Evolutionary conservation across 768 basidiomycete species (phyloP), one percentile per base, ranked within the genome.

Genomic region (Boletus subparvulus): DNA sequence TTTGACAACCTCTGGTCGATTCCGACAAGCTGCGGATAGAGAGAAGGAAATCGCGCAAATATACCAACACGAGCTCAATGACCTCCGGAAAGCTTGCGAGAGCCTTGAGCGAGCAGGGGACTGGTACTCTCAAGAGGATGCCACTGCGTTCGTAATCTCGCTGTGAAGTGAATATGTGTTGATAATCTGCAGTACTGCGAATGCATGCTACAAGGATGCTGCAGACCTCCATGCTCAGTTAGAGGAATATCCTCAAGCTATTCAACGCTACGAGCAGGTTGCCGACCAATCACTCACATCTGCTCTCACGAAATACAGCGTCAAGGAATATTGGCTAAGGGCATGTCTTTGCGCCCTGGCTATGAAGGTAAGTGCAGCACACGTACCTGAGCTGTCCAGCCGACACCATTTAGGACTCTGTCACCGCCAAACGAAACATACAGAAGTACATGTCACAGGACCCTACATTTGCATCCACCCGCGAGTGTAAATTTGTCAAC

Each of bases 91-190:
- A 64, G 94, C 94, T 52, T 92, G 92, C 67, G 94, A 98, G 56
- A 93, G 92, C 74, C 94, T 86, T 64, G 88, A 88, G 68, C 80
- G 89, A 47, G 97, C 97, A 13, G 96, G 87, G 26, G 94, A 99
- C 41, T 96, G 96, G 93, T 98, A 99, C 77, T 80, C 86, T n/a
- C 89, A 94, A 65, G 97, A 99, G 74, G 97, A 98, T 76, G 94
- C 97, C 13, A 81, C 85, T 60, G 94, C 96, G 96, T 97, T 77
- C 71, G 92, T 77, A 13, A 26, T 54, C 26, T 50, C 35, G 24
- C 24, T 32, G 7, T 55, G 19, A 9, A 26, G 14, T 4, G 24
- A 53, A 43, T 36, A 9, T 39, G 21, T 44, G n/a, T 58, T 53
- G 48, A 60, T 56, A 32, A 43, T 47, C 45, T 35, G 47, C 66